phyloP scores from a whole-genome alignment of 257 asterid genomes.

The Cruciata laevipes region DNA sequence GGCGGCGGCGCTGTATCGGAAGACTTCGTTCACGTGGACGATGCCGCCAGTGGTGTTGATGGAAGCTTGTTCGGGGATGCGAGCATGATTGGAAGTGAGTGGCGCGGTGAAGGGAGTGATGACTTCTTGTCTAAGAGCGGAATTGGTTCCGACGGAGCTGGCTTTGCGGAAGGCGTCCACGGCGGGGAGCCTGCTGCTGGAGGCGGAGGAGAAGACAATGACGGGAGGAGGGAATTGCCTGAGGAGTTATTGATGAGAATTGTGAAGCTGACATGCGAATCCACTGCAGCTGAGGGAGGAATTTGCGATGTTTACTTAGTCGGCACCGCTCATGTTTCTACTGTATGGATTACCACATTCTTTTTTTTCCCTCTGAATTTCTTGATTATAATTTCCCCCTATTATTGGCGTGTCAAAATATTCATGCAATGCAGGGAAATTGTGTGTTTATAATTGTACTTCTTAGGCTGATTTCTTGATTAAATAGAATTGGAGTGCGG shows the following conservation, averaged over 20 bases:
- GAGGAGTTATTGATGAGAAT: slow-evolving; percentile 58
- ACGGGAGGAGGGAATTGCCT: slow-evolving; percentile 55
- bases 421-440: neutral
- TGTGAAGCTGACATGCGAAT: slow-evolving; percentile 62
- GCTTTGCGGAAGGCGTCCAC: slow-evolving; percentile 9
- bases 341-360: slow-evolving; percentile 28
- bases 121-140: slow-evolving; percentile 16
- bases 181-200: slow-evolving; percentile 15
- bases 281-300: slow-evolving; percentile 67
- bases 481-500: neutral
- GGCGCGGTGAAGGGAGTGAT: slow-evolving; percentile 12
- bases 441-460: neutral
- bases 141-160: slow-evolving; percentile 27
- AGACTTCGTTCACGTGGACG: slow-evolving; percentile 46
- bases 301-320: slow-evolving; percentile 76
- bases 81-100: slow-evolving; percentile 15
- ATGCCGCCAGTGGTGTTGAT: slow-evolving; percentile 18
- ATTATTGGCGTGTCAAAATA: neutral
- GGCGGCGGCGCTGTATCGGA: slow-evolving; percentile 16
- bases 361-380: neutral
- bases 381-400: neutral
- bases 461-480: neutral
- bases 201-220: slow-evolving; percentile 15
- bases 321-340: slow-evolving; percentile 88
- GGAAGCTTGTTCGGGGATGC: slow-evolving; percentile 16